Percentiles rank a stretch among this genome's conserved stretches.
Conservation (phyloP, 2,329 filamentous ascomycete species). For the Diaporthe vexans region DNA sequence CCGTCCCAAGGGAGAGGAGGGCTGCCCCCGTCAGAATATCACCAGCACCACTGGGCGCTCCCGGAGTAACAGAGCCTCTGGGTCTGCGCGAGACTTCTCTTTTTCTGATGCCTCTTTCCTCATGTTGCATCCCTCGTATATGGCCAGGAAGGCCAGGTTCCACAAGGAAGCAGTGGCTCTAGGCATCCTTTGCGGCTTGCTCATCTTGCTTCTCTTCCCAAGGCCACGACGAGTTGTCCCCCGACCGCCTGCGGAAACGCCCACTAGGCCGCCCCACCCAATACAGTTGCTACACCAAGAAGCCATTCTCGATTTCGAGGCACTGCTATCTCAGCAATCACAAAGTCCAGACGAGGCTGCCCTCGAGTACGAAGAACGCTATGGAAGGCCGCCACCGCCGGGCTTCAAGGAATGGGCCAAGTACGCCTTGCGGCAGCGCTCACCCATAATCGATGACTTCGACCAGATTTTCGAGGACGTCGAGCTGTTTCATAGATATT, state of each 20-base stretch:
- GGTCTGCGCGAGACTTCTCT: background rate
- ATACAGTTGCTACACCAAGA: conserved; percentile 50
- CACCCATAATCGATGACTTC: conserved; percentile 65
- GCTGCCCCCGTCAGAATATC: conserved; percentile 1
- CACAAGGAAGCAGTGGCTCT: background rate
- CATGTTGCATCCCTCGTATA: conserved; percentile 14
- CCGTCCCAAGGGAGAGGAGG: background rate
- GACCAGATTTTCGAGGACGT: conserved; percentile 58
- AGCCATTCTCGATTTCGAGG: conserved; percentile 50
- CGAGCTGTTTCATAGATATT: conserved; percentile 56
- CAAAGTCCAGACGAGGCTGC: conserved; percentile 52
- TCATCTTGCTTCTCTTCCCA: background rate
- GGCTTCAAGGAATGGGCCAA: conserved; percentile 63
- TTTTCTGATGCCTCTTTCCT: conserved; percentile 4
- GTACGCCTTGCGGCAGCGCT: conserved; percentile 56
- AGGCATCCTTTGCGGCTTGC: background rate
- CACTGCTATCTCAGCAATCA: conserved; percentile 55
- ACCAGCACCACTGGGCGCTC: background rate
- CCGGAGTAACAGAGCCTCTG: background rate
- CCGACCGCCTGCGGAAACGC: background rate
- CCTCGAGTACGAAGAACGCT: conserved; percentile 59
- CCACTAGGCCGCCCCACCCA: conserved; percentile 49
- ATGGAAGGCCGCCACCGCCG: conserved; percentile 57
- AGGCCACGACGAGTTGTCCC: background rate
- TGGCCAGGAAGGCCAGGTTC: conserved; percentile 28